Percentiles rank a stretch among this genome's conserved stretches.
Conservation (phyloP, 75 land plant species). For the Larix kaempferi region DNA sequence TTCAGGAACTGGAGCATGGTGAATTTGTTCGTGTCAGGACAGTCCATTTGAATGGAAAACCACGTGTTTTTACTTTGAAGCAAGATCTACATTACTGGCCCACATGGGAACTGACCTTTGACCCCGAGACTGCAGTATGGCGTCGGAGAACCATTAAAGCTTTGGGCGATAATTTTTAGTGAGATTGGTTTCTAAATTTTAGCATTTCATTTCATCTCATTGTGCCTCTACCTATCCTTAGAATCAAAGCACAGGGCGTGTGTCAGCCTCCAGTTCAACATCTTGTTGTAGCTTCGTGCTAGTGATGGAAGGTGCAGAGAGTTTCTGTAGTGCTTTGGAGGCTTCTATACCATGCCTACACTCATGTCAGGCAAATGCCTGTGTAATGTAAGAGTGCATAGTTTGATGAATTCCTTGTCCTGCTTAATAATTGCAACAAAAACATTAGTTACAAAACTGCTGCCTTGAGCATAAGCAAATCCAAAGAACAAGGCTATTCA, state of each 20-base stretch:
- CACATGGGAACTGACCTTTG: constrained; percentile 88
- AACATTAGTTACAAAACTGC: too few relatives aligned
- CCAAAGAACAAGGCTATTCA: too few relatives aligned
- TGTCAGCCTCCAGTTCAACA: neutral
- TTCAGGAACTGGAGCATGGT: constrained; percentile 69
- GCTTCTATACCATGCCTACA: neutral
- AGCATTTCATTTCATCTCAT: neutral
- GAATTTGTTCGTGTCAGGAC: constrained; percentile 90
- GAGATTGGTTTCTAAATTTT: neutral
- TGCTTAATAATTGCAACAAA: neutral
- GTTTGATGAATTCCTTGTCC: neutral
- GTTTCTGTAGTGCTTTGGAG: neutral
- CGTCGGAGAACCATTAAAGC: constrained; percentile 60
- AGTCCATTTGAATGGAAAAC: constrained; percentile 91
- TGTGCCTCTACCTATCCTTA: neutral
- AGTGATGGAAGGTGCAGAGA: constrained; percentile 1
- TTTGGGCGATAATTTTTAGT: constrained; percentile 9
- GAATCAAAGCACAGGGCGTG: neutral
- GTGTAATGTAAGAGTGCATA: neutral
- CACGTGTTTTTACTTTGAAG: constrained; percentile 84
- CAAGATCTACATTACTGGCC: constrained; percentile 98
- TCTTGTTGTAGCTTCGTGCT: neutral
- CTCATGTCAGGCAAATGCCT: neutral
- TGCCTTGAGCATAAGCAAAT: too few relatives aligned
- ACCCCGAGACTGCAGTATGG: constrained; percentile 82